A percentile compares a stretch with the other conserved stretches of the same genome.
These are phyloP conservation scores for Apiospora phragmitis DNA, from an alignment of 2,329 filamentous ascomycete genomes.

Conservation along the genomic window DNA sequence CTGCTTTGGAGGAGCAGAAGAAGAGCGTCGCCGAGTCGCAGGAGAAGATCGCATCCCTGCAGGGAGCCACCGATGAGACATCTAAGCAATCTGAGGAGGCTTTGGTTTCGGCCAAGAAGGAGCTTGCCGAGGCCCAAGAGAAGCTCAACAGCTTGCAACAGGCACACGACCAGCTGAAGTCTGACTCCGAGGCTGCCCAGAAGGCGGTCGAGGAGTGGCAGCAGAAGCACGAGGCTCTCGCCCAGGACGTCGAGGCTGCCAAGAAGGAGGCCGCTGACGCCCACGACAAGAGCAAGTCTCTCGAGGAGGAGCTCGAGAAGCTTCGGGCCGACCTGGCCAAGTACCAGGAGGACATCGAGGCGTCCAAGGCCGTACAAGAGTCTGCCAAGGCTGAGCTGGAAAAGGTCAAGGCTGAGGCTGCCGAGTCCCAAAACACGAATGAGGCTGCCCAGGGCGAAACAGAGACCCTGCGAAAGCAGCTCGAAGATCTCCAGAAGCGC, in stretches of 20 bases:
- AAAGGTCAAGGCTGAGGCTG: slow-evolving; percentile 16
- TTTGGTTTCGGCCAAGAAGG: slow-evolving; percentile 31
- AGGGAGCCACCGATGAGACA: background rate
- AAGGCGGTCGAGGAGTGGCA: slow-evolving; percentile 28
- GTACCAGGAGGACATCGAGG: slow-evolving; percentile 25
- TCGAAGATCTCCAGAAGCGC: slow-evolving; percentile 27
- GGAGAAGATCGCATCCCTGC: slow-evolving; percentile 4
- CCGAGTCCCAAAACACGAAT: slow-evolving; percentile 26
- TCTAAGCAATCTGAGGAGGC: slow-evolving; percentile 8
- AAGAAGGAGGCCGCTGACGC: slow-evolving; percentile 22
- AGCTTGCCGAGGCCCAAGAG: slow-evolving; percentile 34
- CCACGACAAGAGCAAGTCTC: slow-evolving; percentile 20
- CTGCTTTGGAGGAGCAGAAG: slow-evolving; percentile 9
- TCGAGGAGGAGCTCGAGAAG: slow-evolving; percentile 25
- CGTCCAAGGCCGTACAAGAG: slow-evolving; percentile 22
- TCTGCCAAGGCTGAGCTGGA: slow-evolving; percentile 24
- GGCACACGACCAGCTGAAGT: slow-evolving; percentile 21
- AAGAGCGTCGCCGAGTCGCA: slow-evolving; percentile 8
- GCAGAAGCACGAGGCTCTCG: slow-evolving; percentile 22
- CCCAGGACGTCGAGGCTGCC: slow-evolving; percentile 24
- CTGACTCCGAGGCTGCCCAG: slow-evolving; percentile 32
- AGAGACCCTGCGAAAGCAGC: slow-evolving; percentile 16
- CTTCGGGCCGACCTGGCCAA: slow-evolving; percentile 29
- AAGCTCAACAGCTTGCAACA: slow-evolving; percentile 27
- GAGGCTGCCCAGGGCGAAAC: slow-evolving; percentile 25